phyloP scores from a whole-genome alignment of 2,329 filamentous ascomycete genomes.

The Pseudogymnoascus sp. region DNA sequence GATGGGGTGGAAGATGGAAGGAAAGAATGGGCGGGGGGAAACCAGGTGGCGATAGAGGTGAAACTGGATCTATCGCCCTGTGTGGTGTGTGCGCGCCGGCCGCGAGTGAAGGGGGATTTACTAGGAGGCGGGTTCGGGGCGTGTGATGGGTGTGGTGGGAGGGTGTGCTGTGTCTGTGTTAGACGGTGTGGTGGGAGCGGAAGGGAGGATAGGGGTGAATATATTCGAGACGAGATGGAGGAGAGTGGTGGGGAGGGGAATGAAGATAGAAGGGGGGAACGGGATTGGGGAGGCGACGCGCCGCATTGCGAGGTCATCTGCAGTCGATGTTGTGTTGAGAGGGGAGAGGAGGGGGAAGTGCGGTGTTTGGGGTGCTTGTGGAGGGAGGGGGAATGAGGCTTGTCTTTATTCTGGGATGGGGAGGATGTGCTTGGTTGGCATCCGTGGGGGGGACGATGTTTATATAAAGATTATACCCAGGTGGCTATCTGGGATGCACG shows the following conservation, averaged over 20 bases:
- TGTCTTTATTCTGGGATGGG: neutral
- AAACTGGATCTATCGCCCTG: slow-evolving; percentile 43
- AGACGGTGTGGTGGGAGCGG: slow-evolving; percentile 52
- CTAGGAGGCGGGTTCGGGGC: slow-evolving; percentile 51
- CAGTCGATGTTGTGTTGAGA: slow-evolving; percentile 62
- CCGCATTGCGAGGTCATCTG: slow-evolving; percentile 44
- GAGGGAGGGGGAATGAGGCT: slow-evolving; percentile 13
- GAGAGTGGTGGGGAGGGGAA: neutral
- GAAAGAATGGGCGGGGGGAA: neutral
- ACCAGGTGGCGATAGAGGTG: neutral
- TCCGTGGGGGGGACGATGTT: neutral
- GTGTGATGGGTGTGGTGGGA: slow-evolving; percentile 53
- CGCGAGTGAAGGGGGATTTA: slow-evolving; percentile 57
- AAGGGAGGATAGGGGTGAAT: slow-evolving; percentile 5
- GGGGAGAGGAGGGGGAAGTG: slow-evolving; percentile 55
- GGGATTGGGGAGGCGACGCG: neutral
- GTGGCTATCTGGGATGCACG: neutral
- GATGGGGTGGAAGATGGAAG: neutral
- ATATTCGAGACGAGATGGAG: slow-evolving; percentile 11
- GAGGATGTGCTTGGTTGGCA: neutral
- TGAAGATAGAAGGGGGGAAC: neutral
- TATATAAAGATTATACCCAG: slow-evolving; percentile 6
- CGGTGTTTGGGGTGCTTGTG: slow-evolving; percentile 56
- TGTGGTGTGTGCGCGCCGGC: slow-evolving; percentile 60
- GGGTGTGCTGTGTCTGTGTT: slow-evolving; percentile 64